Conservation (phyloP, 495 filamentous ascomycete species). For the Pyrenula aspistea region DNA sequence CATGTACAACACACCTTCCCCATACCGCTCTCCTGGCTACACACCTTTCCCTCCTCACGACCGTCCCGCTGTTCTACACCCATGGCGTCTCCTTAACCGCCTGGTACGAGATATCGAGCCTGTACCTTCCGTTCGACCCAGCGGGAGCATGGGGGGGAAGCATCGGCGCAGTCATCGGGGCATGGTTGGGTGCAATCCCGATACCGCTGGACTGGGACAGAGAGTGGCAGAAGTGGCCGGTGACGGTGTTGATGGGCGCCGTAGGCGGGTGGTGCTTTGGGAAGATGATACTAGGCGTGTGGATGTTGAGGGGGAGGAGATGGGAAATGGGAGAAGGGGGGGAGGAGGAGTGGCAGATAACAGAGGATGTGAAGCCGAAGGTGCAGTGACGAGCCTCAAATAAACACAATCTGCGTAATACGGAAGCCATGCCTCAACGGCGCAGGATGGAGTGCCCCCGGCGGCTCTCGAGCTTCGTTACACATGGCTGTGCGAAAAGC, state of each 20-base stretch:
- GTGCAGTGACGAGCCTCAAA: not conserved
- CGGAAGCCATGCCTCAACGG: no score
- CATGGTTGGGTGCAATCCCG: constrained; percentile 64
- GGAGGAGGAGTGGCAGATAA: not conserved
- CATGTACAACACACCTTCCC: constrained; percentile 65
- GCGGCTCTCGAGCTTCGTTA: no score
- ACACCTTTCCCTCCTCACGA: constrained; percentile 66
- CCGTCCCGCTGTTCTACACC: constrained; percentile 66
- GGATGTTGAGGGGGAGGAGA: not conserved
- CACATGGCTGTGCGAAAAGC: no score
- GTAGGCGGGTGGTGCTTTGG: constrained; percentile 58
- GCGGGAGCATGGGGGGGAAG: constrained; percentile 23
- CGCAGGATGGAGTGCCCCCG: no score
- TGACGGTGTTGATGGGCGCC: constrained; percentile 68
- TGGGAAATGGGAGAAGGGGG: not conserved
- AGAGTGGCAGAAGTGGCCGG: constrained; percentile 96
- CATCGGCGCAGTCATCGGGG: constrained; percentile 37
- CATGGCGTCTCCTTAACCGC: constrained; percentile 63
- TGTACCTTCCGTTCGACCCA: constrained; percentile 26
- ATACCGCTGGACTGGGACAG: constrained; percentile 95
- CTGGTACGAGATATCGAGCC: constrained; percentile 60
- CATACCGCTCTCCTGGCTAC: constrained; percentile 70
- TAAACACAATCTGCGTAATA: no score
- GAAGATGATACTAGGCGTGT: constrained; percentile 3
- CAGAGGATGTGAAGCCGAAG: not conserved